phyloP scores from a whole-genome alignment of 2,329 filamentous ascomycete genomes.

The Emmonsia crescens region DNA sequence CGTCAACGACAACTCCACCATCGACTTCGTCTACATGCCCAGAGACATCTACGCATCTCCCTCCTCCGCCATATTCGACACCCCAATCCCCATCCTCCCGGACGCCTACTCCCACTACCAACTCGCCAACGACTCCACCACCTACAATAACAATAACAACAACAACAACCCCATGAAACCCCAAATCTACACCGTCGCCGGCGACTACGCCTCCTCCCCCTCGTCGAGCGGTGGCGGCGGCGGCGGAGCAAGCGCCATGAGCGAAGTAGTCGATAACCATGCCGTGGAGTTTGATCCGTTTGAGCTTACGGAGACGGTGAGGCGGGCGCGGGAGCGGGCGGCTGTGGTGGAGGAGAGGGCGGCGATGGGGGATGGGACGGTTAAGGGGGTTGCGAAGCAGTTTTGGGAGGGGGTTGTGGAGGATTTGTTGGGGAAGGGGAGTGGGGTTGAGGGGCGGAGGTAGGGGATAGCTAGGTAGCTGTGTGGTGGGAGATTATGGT shows the following conservation, averaged over 20 bases:
- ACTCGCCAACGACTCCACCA: constrained; percentile 5
- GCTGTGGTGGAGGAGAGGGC: constrained; percentile 20
- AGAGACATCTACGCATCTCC: constrained; percentile 32
- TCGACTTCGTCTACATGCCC: constrained; percentile 54
- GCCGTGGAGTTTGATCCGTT: constrained; percentile 47
- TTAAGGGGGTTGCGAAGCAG: constrained; percentile 29
- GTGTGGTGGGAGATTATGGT: no score
- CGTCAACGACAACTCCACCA: constrained; percentile 48
- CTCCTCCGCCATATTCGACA: constrained; percentile 21
- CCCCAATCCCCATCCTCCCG: constrained; percentile 43
- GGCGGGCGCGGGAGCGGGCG: constrained; percentile 28
- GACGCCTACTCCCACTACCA: constrained; percentile 25
- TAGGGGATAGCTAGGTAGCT: not conserved
- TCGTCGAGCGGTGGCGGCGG: constrained; percentile 15
- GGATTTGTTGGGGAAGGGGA: constrained; percentile 25
- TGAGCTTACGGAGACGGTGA: constrained; percentile 43
- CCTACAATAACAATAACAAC: constrained; percentile 1
- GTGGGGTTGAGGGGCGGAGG: not conserved
- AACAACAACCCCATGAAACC: constrained; percentile 39
- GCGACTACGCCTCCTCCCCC: constrained; percentile 3
- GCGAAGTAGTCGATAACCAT: constrained; percentile 48
- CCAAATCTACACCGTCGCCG: constrained; percentile 45
- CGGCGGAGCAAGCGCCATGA: constrained; percentile 44
- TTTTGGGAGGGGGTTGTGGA: constrained; percentile 41
- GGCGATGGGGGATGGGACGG: constrained; percentile 30